Conservation (phyloP, 2,329 filamentous ascomycete species). For the Cladosporium halotolerans region DNA sequence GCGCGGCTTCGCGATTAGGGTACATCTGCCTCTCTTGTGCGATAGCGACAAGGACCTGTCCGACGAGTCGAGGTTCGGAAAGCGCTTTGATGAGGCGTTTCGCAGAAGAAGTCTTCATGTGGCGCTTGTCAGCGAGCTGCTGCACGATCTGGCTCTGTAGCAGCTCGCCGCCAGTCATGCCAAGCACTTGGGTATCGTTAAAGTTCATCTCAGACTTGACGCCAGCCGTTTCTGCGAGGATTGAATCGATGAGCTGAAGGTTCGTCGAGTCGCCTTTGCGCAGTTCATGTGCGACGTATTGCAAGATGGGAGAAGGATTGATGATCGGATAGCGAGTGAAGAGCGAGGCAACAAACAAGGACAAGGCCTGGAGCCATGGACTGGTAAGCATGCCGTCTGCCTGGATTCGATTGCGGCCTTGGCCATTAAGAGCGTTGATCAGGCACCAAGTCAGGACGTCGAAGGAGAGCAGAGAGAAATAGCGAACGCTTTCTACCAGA, state of each 20-base stretch:
- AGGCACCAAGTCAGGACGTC: slow-evolving; percentile 92
- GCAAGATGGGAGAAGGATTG: slow-evolving; percentile 76
- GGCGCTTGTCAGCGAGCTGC: slow-evolving; percentile 73
- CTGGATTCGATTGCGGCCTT: slow-evolving; percentile 53
- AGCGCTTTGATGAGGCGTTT: slow-evolving; percentile 74
- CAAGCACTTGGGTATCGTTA: slow-evolving; percentile 78
- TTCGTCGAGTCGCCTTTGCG: slow-evolving; percentile 79
- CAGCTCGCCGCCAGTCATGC: slow-evolving; percentile 78
- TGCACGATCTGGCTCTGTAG: slow-evolving; percentile 75
- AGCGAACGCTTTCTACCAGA: slow-evolving; percentile 88
- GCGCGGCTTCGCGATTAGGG: slow-evolving; percentile 65
- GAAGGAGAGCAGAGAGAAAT: slow-evolving; percentile 87
- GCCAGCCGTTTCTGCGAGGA: slow-evolving; percentile 88
- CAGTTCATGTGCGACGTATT: slow-evolving; percentile 84
- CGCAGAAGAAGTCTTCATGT: slow-evolving; percentile 60
- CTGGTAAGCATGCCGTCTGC: slow-evolving; percentile 71
- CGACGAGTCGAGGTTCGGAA: slow-evolving; percentile 69
- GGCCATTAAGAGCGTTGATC: slow-evolving; percentile 61
- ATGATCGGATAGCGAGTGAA: slow-evolving; percentile 81
- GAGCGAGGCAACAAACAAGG: slow-evolving; percentile 83
- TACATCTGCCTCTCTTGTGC: slow-evolving; percentile 87
- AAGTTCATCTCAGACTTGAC: slow-evolving; percentile 82
- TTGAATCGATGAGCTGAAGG: slow-evolving; percentile 82
- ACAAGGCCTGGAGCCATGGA: slow-evolving; percentile 83
- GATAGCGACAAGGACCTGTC: slow-evolving; percentile 79